These are phyloP conservation scores for Umbelopsis ramanniana DNA, from an alignment of 192 early-diverging fungal species.

Conservation along the genomic window DNA sequence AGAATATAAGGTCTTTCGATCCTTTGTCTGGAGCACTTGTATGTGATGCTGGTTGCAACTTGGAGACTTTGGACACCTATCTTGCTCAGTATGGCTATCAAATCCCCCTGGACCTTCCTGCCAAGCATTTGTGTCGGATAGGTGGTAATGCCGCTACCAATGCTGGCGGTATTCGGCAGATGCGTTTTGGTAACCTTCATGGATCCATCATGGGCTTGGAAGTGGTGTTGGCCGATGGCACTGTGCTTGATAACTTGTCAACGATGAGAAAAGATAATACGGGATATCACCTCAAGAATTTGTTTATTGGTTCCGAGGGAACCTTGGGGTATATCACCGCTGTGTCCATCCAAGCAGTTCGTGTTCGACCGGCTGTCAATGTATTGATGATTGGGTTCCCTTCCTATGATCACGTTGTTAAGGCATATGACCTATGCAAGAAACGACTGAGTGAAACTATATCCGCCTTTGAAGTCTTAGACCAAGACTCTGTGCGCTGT, in stretches of 20 bases:
- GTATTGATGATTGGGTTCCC: constrained; percentile 76
- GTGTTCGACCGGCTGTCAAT: constrained; percentile 51
- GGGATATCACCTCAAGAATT: constrained; percentile 93
- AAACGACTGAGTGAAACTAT: constrained; percentile 83
- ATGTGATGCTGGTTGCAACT: constrained; percentile 86
- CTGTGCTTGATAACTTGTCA: constrained; percentile 76
- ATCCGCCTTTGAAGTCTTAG: constrained; percentile 96
- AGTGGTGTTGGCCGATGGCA: constrained; percentile 89
- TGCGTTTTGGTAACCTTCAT: constrained; percentile 93
- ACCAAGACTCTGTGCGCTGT: constrained; percentile 65
- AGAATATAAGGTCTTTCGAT: constrained; percentile 67
- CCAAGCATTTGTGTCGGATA: constrained; percentile 86
- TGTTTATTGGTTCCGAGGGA: constrained; percentile 96
- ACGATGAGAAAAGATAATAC: constrained; percentile 95
- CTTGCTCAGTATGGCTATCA: constrained; percentile 76
- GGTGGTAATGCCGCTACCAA: constrained; percentile 97
- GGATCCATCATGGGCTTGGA: constrained; percentile 92
- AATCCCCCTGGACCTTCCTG: constrained; percentile 87
- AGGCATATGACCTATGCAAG: constrained; percentile 74
- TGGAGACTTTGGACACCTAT: constrained; percentile 84
- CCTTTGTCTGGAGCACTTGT: constrained; percentile 78
- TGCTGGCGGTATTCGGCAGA: constrained; percentile 86
- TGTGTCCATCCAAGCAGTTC: constrained; percentile 83
- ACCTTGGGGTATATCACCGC: constrained; percentile 90
- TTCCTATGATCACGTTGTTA: constrained; percentile 74